Evolutionary conservation across 2,329 filamentous ascomycete genomes (phyloP).

Genomic region (Fusarium pilosicola): DNA sequence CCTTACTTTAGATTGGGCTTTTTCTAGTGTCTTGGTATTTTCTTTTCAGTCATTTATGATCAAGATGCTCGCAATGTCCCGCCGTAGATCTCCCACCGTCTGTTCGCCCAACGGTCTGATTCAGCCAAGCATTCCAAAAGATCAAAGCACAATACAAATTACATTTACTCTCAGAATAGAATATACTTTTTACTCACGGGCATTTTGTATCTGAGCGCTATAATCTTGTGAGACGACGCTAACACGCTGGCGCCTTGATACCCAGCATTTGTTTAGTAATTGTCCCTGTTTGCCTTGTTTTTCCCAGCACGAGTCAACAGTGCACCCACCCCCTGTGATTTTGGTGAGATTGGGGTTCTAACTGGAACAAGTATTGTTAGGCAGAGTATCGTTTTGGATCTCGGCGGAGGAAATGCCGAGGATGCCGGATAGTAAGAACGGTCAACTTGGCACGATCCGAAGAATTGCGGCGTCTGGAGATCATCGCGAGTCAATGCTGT

Average conservation of each 20-base stretch:
- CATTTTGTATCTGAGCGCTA: neutral
- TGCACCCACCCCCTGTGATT: neutral
- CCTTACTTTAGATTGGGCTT: neutral
- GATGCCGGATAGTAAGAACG: neutral
- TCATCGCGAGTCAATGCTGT: neutral
- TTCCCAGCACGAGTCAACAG: neutral
- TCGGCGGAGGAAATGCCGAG: neutral
- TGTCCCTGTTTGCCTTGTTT: neutral
- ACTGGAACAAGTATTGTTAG: neutral
- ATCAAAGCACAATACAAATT: neutral
- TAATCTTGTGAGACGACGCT: neutral
- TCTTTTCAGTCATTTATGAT: neutral
- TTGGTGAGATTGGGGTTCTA: neutral
- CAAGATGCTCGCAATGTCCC: neutral
- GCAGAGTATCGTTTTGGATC: neutral
- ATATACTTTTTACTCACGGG: neutral
- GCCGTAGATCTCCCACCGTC: neutral
- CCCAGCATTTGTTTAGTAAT: neutral
- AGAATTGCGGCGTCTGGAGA: neutral
- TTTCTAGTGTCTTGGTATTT: neutral
- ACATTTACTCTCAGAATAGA: neutral
- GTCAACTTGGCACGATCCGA: neutral
- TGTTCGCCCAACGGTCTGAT: neutral
- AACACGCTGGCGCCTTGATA: neutral
- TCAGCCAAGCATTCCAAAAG: neutral